Evolutionary conservation across 257 asterid species (phyloP).

Genomic region (Nicotiana noctiflora): DNA sequence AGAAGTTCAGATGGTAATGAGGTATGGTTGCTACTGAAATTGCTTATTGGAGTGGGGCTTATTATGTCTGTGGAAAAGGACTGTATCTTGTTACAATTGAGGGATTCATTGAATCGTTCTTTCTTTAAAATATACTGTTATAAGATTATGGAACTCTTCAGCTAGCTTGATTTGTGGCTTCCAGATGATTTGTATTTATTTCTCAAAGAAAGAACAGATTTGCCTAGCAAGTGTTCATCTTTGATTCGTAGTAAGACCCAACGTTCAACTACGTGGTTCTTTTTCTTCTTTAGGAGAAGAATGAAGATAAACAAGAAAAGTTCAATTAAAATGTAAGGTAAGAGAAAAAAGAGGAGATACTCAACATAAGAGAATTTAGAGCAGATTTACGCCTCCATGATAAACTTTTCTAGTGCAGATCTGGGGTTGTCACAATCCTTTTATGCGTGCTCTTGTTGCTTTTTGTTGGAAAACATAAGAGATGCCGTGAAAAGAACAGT

Average conservation of each 20-base stretch:
- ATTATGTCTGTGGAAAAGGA: not conserved
- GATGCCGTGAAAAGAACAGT: not conserved
- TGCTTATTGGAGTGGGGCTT: not conserved
- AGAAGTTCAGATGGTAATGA: not conserved
- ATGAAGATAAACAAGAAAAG: too few species aligned
- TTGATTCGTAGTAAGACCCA: not conserved
- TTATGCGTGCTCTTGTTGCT: not conserved
- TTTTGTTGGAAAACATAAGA: too few species aligned
- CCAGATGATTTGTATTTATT: not conserved
- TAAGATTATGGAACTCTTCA: not conserved
- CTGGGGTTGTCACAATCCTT: too few species aligned
- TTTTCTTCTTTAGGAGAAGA: not conserved
- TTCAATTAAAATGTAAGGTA: too few species aligned
- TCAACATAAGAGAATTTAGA: not conserved
- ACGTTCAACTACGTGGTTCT: not conserved
- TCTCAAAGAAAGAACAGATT: not conserved
- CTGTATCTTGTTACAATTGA: not conserved
- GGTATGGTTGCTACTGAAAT: not conserved
- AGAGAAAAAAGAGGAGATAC: not conserved
- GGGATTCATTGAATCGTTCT: not conserved
- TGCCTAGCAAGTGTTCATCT: not conserved
- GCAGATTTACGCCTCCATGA: not conserved
- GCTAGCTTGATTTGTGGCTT: not conserved
- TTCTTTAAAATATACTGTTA: not conserved
- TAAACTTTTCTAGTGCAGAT: not conserved